Percentiles rank a stretch among this genome's conserved stretches.
These are phyloP conservation scores for Pseudogymnoascus sp. DNA, from an alignment of 2,329 filamentous ascomycete genomes.

Conservation along the genomic window DNA sequence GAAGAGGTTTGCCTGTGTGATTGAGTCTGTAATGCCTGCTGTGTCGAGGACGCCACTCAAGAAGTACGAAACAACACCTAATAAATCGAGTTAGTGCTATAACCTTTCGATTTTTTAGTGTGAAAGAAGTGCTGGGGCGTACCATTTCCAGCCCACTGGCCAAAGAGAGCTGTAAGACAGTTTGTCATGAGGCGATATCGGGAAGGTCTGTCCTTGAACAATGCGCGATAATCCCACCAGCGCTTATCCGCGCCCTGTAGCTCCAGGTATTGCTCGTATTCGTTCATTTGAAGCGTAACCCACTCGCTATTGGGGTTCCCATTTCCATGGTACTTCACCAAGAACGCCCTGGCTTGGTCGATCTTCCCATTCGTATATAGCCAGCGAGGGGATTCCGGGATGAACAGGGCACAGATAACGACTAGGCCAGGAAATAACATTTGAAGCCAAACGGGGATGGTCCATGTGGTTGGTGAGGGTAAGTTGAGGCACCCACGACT, in stretches of 20 bases:
- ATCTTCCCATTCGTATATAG: constrained; percentile 33
- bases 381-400: constrained; percentile 31
- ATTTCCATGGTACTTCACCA: constrained; percentile 43
- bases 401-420: constrained; percentile 19
- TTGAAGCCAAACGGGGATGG: constrained; percentile 29
- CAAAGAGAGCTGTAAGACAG: constrained; percentile 32
- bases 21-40: constrained; percentile 39
- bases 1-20: constrained; percentile 43
- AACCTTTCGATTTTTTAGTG: neutral
- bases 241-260: constrained; percentile 43
- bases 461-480: constrained; percentile 30
- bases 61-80: constrained; percentile 41
- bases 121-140: neutral
- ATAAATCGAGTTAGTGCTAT: neutral
- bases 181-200: constrained; percentile 44
- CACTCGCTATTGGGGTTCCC: constrained; percentile 40
- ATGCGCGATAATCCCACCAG: constrained; percentile 47
- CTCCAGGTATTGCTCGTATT: constrained; percentile 40
- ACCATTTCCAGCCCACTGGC: constrained; percentile 23
- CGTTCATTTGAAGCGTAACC: constrained; percentile 40
- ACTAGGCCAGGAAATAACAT: constrained; percentile 25
- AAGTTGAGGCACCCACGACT: constrained; percentile 29
- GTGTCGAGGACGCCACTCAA: constrained; percentile 41
- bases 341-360: constrained; percentile 31
- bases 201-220: constrained; percentile 41